phyloP scores from a whole-genome alignment of 495 filamentous ascomycete species.

The Lasiosphaeria hispida region DNA sequence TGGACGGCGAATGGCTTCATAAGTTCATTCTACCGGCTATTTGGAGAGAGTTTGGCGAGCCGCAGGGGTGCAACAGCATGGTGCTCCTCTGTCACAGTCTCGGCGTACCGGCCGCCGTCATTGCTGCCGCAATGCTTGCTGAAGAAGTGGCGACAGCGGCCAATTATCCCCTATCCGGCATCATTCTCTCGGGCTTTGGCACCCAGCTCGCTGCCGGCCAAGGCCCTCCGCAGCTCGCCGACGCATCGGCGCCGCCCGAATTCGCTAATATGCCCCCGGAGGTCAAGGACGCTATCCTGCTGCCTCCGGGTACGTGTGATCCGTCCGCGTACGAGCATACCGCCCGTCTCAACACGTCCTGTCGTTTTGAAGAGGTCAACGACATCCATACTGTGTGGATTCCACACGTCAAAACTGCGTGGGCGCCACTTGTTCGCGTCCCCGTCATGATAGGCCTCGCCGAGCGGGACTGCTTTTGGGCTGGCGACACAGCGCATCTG shows the following conservation, averaged over 20 bases:
- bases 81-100: slow-evolving; percentile 38
- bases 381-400: slow-evolving; percentile 18
- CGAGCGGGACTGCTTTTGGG: slow-evolving; percentile 31
- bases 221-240: not conserved
- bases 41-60: slow-evolving; percentile 30
- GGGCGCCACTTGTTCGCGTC: slow-evolving; percentile 23
- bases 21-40: slow-evolving; percentile 30
- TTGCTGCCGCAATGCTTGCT: slow-evolving; percentile 26
- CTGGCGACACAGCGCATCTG: slow-evolving; percentile 29
- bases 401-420: slow-evolving; percentile 24
- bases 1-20: slow-evolving; percentile 30
- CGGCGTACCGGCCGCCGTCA: slow-evolving; percentile 28
- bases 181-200: slow-evolving; percentile 8
- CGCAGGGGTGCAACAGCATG: slow-evolving; percentile 25
- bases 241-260: not conserved
- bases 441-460: slow-evolving; percentile 37
- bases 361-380: slow-evolving; percentile 9
- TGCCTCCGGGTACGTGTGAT: slow-evolving; percentile 18
- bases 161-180: slow-evolving; percentile 32
- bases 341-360: slow-evolving; percentile 25
- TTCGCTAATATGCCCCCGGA: not conserved
- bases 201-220: not conserved
- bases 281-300: slow-evolving; percentile 29
- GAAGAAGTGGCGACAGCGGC: not conserved
- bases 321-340: slow-evolving; percentile 18